A percentile compares a stretch with the other conserved stretches of the same genome.
These are phyloP conservation scores for Blastobotrys attinorum DNA, from an alignment of 805 yeast species.

Conservation along the genomic window DNA sequence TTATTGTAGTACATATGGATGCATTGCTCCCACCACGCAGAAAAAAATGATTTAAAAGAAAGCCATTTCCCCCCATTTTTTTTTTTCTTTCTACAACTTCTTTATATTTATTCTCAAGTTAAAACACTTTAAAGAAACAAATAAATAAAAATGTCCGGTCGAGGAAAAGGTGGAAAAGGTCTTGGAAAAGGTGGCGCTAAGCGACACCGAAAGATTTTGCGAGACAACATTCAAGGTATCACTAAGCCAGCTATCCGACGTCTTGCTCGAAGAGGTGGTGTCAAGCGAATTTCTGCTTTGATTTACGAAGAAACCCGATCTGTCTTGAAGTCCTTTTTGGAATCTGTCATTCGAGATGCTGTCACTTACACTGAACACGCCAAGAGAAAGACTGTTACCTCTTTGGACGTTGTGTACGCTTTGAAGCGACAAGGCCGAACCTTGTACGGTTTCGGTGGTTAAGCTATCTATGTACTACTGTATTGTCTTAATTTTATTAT, in stretches of 20 bases:
- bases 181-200: constrained; percentile 99
- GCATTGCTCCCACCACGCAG: too few species aligned
- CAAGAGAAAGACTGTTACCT: constrained; percentile 99
- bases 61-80: too few species aligned
- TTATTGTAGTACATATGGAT: too few species aligned
- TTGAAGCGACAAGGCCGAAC: constrained; percentile 99
- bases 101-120: neutral
- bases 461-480: constrained; percentile 37
- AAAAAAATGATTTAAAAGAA: too few species aligned
- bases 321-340: constrained; percentile 91
- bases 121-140: constrained; percentile 4
- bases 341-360: constrained; percentile 97
- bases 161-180: constrained; percentile 99
- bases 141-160: constrained; percentile 29
- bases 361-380: constrained; percentile 99
- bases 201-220: constrained; percentile 98
- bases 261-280: constrained; percentile 99
- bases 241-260: constrained; percentile 99
- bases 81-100: constrained; percentile 1
- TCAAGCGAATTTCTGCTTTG: constrained; percentile 98
- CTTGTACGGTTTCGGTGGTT: constrained; percentile 99
- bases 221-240: constrained; percentile 99
- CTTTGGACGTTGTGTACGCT: constrained; percentile 97
- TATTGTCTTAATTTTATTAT: constrained; percentile 6
- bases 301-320: constrained; percentile 99